A percentile compares a stretch with the other conserved stretches of the same genome.
Evolutionary conservation across 2,329 filamentous ascomycete genomes (phyloP).

Genomic region (Davidsoniella eucalypti): DNA sequence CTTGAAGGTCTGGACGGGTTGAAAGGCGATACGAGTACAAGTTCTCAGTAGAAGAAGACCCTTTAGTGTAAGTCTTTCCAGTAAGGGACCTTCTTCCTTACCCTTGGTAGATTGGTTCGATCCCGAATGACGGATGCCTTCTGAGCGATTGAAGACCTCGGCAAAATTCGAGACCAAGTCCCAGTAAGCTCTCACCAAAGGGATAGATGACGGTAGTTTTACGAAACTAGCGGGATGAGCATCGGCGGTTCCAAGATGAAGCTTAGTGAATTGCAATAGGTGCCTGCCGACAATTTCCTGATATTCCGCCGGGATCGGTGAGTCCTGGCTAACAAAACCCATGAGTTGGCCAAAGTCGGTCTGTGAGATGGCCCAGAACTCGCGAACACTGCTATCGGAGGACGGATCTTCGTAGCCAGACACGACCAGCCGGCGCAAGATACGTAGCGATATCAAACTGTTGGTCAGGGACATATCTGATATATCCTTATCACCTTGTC

Average conservation of each 20-base stretch:
- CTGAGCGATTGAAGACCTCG: slow-evolving; percentile 50
- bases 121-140: slow-evolving; percentile 33
- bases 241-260: slow-evolving; percentile 75
- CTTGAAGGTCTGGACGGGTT: slow-evolving; percentile 65
- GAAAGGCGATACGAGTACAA: slow-evolving; percentile 73
- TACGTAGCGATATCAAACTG: slow-evolving; percentile 64
- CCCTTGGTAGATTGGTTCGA: slow-evolving; percentile 26
- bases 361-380: slow-evolving; percentile 68
- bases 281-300: slow-evolving; percentile 64
- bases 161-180: slow-evolving; percentile 61
- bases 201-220: slow-evolving; percentile 61
- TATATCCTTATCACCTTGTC: slow-evolving; percentile 39
- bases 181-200: slow-evolving; percentile 75
- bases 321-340: slow-evolving; percentile 39
- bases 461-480: slow-evolving; percentile 52
- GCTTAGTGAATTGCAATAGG: slow-evolving; percentile 74
- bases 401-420: slow-evolving; percentile 74
- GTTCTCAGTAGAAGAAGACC: slow-evolving; percentile 67
- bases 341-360: slow-evolving; percentile 66
- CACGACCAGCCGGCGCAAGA: slow-evolving; percentile 61
- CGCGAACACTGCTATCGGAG: slow-evolving; percentile 54
- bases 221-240: slow-evolving; percentile 70
- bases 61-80: slow-evolving; percentile 68
- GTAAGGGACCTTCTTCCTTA: slow-evolving; percentile 43
- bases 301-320: slow-evolving; percentile 34